Evolutionary conservation across 1,284 basidiomycete species (phyloP), one percentile per base, ranked within the genome.

Genomic region (Boletus mariae): DNA sequence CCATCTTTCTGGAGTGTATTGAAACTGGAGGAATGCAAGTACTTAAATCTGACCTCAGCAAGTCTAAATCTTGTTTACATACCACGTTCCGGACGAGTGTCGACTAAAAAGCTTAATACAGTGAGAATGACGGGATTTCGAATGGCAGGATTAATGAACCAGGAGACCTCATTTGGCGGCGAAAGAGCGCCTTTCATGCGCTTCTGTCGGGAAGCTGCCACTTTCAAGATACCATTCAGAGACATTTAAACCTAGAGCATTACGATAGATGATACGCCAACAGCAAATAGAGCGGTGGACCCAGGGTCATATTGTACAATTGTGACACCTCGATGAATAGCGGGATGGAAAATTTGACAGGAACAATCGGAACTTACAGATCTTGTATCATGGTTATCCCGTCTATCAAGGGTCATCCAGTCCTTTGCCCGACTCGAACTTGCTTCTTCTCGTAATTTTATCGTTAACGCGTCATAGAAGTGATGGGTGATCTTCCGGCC

Each of bases 281-380:
- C 25, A 9, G 47, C 37, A 31, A 23, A 48, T 48, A 31, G 37
- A 40, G 47, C 47, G 47, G 47, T 48, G 46, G 17, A 29, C 25
- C 15, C 11, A 40, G 28, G 47, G 35, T 20, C 47, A 37, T 13
- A 31, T 29, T 47, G 35, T 25, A 38, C 35, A 32, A 34, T 46
- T 9, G 8, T 25, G 44, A 23, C 11, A n/a, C 20, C 13, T 32
- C 32, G 25, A 32, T 25, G 23, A 25, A 34, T 25, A 17, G 8
- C 7, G 15, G 35, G 35, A 38, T 38, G n/a, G 35, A 9, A 38
- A 20, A n/a, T 17, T 15, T 34, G 17, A 25, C 12, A 46, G 32
- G 31, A 10, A 25, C 31, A n/a, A 46, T 46, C 45, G n/a, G 5
- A 28, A 32, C 37, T 38, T 20, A 47, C 28, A 20, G n/a, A 47